phyloP scores from a whole-genome alignment of 176 grass and related monocot genomes.

The Sorghum bicolor region DNA sequence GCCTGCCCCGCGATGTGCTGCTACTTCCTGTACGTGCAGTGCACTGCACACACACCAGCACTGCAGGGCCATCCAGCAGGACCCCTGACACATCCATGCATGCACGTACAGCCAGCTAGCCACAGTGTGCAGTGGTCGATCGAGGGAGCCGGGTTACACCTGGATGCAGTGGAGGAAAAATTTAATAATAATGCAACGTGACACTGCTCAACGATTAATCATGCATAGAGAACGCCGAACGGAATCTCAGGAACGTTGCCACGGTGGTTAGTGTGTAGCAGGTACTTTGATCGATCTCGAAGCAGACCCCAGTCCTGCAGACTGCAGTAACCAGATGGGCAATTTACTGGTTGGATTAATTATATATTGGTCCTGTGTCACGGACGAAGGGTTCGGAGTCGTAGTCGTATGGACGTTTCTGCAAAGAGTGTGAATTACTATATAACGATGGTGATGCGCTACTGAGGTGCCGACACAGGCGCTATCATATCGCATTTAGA shows the following conservation, averaged over 20 bases:
- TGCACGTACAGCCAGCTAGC: not conserved
- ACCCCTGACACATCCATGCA: not conserved
- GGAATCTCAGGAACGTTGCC: not conserved
- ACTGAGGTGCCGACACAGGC: not conserved
- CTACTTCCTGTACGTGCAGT: not conserved
- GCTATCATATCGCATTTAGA: not conserved
- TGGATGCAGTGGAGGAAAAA: not conserved
- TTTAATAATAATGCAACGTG: not conserved
- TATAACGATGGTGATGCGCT: not conserved
- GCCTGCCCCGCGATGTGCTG: not conserved
- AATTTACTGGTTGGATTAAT: not conserved
- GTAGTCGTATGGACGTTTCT: too few species aligned
- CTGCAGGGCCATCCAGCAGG: not conserved
- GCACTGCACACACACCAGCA: not conserved
- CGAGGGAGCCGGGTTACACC: too few species aligned
- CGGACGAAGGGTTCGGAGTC: too few species aligned
- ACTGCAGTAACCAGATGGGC: not conserved
- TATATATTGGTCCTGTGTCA: not conserved
- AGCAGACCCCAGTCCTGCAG: not conserved
- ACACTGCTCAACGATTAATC: not conserved
- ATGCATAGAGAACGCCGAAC: not conserved
- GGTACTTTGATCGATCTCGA: not conserved
- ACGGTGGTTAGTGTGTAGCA: not conserved
- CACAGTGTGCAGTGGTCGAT: too few species aligned
- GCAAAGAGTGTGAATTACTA: too few species aligned